Percentiles rank a stretch among this genome's conserved stretches.
Conservation (phyloP, 306 rosid genomes). For the Luffa aegyptiaca region DNA sequence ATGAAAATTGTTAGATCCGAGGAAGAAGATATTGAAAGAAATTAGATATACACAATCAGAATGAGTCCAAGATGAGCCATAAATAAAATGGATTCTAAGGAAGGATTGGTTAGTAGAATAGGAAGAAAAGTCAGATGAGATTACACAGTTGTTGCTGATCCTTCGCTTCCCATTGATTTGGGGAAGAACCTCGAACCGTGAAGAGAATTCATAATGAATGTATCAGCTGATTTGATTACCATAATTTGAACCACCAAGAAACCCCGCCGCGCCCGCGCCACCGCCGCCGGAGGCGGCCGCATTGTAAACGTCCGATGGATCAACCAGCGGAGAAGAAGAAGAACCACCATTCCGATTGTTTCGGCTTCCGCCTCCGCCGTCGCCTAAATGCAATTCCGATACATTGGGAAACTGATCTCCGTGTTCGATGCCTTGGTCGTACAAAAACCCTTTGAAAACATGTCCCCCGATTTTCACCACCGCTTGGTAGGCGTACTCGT, state of each 20-base stretch:
- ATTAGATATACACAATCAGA: neutral
- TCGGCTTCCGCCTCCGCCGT: constrained; percentile 17
- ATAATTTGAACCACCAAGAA: constrained; percentile 63
- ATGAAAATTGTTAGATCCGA: neutral
- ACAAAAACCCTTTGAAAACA: constrained; percentile 76
- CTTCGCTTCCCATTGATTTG: neutral
- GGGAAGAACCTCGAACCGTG: neutral
- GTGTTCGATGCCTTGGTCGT: constrained; percentile 67
- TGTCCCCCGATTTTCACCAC: constrained; percentile 81
- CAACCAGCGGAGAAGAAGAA: constrained; percentile 56
- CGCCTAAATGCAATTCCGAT: constrained; percentile 72
- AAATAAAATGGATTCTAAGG: neutral
- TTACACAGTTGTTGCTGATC: neutral
- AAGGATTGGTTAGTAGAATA: neutral
- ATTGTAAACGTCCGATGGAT: constrained; percentile 54
- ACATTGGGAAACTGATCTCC: constrained; percentile 56
- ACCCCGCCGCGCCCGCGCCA: neutral
- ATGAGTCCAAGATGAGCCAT: neutral
- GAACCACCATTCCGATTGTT: constrained; percentile 29
- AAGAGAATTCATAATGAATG: neutral
- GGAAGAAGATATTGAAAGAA: neutral
- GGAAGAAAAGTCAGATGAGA: neutral
- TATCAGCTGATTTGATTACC: constrained; percentile 70
- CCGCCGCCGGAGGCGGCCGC: constrained; percentile 36
- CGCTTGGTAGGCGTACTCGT: constrained; percentile 78